These are phyloP conservation scores for Candida yuanshanica DNA, from an alignment of 805 yeast genomes.

Conservation along the genomic window DNA sequence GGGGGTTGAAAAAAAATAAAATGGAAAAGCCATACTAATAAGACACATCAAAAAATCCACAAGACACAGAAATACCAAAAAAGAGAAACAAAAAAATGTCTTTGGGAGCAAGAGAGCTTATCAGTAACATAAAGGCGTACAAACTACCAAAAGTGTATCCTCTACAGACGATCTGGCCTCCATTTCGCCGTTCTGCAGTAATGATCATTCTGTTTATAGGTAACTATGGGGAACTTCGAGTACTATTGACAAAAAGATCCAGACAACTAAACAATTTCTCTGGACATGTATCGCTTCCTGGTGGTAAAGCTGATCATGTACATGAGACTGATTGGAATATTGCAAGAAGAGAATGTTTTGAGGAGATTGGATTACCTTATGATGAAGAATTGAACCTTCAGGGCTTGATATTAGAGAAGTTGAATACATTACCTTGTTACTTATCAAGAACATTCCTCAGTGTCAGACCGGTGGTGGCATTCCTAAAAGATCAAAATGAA, in stretches of 20 bases:
- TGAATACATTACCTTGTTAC: constrained; percentile 69
- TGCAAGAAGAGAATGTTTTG: constrained; percentile 79
- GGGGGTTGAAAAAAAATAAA: too few species aligned
- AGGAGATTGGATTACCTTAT: constrained; percentile 73
- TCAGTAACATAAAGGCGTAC: constrained; percentile 16
- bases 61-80: too few species aligned
- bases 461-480: constrained; percentile 76
- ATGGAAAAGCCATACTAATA: too few species aligned
- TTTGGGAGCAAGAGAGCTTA: constrained; percentile 6
- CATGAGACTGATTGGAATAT: constrained; percentile 64
- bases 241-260: constrained; percentile 74
- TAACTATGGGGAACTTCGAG: constrained; percentile 66
- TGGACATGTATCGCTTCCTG: constrained; percentile 91
- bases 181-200: constrained; percentile 70
- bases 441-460: constrained; percentile 76
- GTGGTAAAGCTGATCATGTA: constrained; percentile 79
- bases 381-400: constrained; percentile 37
- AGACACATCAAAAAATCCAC: too few species aligned
- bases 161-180: constrained; percentile 62
- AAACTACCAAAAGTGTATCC: constrained; percentile 18
- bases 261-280: constrained; percentile 65
- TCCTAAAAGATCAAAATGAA: constrained; percentile 35
- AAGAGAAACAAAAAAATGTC: background rate
- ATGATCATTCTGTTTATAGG: constrained; percentile 71
- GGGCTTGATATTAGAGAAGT: constrained; percentile 55